Base-by-base conservation (phyloP, 2,329 filamentous ascomycete species). In the Neopestalotiopsis rosae region DNA sequence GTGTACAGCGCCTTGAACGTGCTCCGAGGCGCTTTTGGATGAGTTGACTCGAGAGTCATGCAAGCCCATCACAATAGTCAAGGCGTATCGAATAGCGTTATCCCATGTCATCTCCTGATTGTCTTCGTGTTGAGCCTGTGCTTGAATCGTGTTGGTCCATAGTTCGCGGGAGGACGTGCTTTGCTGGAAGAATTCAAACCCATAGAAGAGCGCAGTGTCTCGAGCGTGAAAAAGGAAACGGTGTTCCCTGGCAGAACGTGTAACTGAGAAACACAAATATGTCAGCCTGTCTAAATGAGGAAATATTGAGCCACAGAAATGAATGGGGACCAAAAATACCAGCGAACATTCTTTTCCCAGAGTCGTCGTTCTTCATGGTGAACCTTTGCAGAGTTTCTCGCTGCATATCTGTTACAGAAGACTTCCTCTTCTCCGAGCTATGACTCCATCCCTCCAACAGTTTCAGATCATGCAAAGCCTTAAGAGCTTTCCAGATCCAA, bases 151-250 rank as follows among this genome's bases (percentile, higher is more conserved):
- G 17, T 69, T 69, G 2, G 59, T 17, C 72, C 72, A 73, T 1
- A 71, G 17, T 3, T 69, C 64, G 4, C 49, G 32, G 14, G 62
- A 71, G 1, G 57, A 61, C 42, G 42, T 32, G 20, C 24, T 40
- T 20, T 24, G 34, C 13, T 17, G 4, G 20, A 58, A 40, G 17
- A 57, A 56, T 4, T 34, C 24, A 38, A 17, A 17, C 3, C 34
- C 45, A 12, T 71, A 70, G n/a, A 73, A 71, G 1, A 74, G 57
- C 1, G 57, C 67, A 7, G 71, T 72, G 42, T 74, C 72, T 4
- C 69, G 67, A 30, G 72, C 61, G 20, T 73, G 71, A 5, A 74
- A 67, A 5, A 72, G 63, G n/a, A 74, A 71, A 1, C 71, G 14
- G 2, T 71, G 67, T 7, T 72, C 69, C 20, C 69, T 57, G 5